Evolutionary conservation across 345 rosid species (phyloP).

Genomic region (Populus davidiana): DNA sequence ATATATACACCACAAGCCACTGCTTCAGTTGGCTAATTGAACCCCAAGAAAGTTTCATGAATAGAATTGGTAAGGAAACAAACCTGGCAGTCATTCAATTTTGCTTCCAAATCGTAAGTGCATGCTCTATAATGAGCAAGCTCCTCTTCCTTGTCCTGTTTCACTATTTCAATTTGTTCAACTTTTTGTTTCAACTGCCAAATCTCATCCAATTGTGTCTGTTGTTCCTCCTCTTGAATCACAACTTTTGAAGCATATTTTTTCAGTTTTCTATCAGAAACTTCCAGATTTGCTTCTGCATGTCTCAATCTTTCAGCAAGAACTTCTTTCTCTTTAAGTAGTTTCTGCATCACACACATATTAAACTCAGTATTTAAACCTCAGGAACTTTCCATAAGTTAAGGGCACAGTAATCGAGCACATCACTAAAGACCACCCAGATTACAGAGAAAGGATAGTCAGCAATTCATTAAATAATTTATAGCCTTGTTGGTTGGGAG

Average conservation of each 20-base stretch:
- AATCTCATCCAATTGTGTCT: slow-evolving; percentile 5
- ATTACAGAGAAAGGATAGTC: too few relatives aligned
- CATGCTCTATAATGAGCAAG: not conserved
- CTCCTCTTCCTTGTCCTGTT: slow-evolving; percentile 14
- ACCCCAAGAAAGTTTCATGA: not conserved
- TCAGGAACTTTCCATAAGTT: not conserved
- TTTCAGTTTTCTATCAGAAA: slow-evolving; percentile 3
- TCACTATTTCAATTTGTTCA: not conserved
- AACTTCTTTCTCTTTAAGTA: slow-evolving; percentile 6
- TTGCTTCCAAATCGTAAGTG: slow-evolving; percentile 5
- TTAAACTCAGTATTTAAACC: not conserved
- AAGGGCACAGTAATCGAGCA: not conserved
- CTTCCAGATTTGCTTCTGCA: slow-evolving; percentile 2
- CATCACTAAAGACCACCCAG: too few relatives aligned
- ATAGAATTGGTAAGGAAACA: not conserved
- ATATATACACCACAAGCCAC: not conserved
- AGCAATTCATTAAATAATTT: too few relatives aligned
- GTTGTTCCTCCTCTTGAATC: not conserved
- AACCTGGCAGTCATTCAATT: slow-evolving; percentile 18
- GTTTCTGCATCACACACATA: slow-evolving; percentile 1
- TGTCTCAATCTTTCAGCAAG: slow-evolving; percentile 1
- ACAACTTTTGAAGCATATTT: not conserved
- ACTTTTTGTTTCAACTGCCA: slow-evolving; percentile 8
- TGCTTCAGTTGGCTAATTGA: not conserved
- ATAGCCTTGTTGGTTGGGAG: too few relatives aligned